Conservation (phyloP, 164 flowering plant species). For the Sedum album region DNA sequence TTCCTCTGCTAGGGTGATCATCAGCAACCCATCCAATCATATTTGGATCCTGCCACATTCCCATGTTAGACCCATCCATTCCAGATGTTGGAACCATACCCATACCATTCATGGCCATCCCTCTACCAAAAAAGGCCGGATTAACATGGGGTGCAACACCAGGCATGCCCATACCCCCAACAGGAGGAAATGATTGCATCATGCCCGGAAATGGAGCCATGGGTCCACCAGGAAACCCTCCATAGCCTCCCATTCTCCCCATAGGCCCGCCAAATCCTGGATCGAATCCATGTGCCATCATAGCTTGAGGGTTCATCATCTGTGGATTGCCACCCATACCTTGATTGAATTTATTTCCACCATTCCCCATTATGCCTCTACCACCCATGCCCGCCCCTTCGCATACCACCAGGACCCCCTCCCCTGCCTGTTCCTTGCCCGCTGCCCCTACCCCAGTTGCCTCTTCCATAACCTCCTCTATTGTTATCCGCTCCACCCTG, state of each 20-base stretch:
- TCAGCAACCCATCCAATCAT: neutral
- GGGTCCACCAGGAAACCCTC: constrained; percentile 67
- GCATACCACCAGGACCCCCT: constrained; percentile 63
- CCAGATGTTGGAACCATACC: constrained; percentile 68
- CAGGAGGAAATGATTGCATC: constrained; percentile 58
- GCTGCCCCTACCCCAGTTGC: constrained; percentile 71
- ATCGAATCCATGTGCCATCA: constrained; percentile 93
- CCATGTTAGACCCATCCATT: neutral
- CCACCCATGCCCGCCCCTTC: constrained; percentile 30
- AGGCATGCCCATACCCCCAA: no score
- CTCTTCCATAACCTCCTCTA: constrained; percentile 58
- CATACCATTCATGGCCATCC: constrained; percentile 76
- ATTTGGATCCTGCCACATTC: neutral
- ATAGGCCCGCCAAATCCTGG: constrained; percentile 68
- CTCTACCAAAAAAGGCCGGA: constrained; percentile 19
- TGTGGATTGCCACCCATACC: constrained; percentile 56
- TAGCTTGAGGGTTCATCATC: constrained; percentile 64
- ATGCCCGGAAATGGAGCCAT: constrained; percentile 63
- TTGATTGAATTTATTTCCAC: constrained; percentile 61
- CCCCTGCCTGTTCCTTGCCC: constrained; percentile 61
- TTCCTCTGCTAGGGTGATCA: neutral
- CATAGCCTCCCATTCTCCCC: constrained; percentile 74
- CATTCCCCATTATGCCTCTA: constrained; percentile 62
- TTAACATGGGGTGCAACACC: no score
- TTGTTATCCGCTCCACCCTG: constrained; percentile 54